Conservation (phyloP, 2,329 filamentous ascomycete species). For the Penicillium polonicum region DNA sequence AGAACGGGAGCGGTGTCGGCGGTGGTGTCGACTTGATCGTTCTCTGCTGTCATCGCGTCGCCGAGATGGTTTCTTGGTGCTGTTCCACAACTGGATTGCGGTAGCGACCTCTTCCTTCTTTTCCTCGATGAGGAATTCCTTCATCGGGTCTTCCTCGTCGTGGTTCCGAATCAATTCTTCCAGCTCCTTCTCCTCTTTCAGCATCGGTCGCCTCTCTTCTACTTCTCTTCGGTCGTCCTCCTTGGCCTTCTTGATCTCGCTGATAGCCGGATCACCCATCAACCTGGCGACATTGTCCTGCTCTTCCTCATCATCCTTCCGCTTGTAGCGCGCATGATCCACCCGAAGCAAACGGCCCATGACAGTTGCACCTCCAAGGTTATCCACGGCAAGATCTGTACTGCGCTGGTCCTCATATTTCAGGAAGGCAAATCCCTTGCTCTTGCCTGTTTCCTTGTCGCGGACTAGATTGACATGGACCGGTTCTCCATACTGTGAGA, state of each 20-base stretch:
- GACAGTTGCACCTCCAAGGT: conserved; percentile 82
- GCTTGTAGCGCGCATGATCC: conserved; percentile 90
- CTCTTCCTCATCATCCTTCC: conserved; percentile 67
- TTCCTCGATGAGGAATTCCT: conserved; percentile 80
- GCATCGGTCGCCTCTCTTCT: conserved; percentile 58
- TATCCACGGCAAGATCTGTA: conserved; percentile 93
- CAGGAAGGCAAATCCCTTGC: conserved; percentile 88
- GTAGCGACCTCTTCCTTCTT: conserved; percentile 84
- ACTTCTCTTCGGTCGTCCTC: conserved; percentile 43
- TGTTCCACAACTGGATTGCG: conserved; percentile 60
- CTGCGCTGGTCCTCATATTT: conserved; percentile 98
- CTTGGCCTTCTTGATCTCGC: conserved; percentile 28
- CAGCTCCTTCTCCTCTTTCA: conserved; percentile 81
- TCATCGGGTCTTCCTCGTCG: conserved; percentile 98
- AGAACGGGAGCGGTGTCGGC: conserved; percentile 44
- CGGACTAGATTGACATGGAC: conserved; percentile 88
- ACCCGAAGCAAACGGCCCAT: conserved; percentile 78
- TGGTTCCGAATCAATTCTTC: conserved; percentile 72
- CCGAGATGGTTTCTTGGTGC: conserved; percentile 46
- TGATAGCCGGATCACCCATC: conserved; percentile 48
- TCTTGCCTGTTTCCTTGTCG: conserved; percentile 95
- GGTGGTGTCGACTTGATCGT: conserved; percentile 43
- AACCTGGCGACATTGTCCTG: conserved; percentile 50
- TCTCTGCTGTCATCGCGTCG: conserved; percentile 39
- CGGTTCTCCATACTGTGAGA: conserved; percentile 95